Percentiles rank a stretch among this genome's conserved stretches.
These are phyloP conservation scores for Dorcoceras hygrometricum DNA, from an alignment of 257 asterid species.

Conservation along the genomic window DNA sequence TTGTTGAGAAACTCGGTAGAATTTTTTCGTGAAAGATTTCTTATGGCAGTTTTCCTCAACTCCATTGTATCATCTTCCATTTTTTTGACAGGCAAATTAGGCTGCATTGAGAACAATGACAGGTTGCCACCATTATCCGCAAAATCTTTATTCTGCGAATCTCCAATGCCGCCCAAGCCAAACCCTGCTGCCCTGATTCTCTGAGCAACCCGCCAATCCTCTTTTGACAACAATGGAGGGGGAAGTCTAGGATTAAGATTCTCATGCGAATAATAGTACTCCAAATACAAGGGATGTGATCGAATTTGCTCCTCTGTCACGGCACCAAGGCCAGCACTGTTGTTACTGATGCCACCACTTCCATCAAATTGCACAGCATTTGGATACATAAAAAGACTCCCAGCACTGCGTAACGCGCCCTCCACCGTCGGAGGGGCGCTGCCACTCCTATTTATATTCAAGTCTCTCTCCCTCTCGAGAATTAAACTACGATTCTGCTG, in stretches of 20 bases:
- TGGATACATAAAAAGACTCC: conserved; percentile 42
- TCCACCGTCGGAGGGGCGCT: conserved; percentile 89
- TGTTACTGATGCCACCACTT: conserved; percentile 20
- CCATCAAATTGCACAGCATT: conserved; percentile 29
- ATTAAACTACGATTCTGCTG: conserved; percentile 41
- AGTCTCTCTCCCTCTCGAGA: conserved; percentile 48
- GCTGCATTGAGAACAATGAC: conserved; percentile 45
- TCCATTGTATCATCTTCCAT: conserved; percentile 53
- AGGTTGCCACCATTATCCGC: conserved; percentile 39
- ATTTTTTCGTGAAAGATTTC: conserved; percentile 50
- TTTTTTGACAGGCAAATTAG: conserved; percentile 39
- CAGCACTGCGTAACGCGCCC: conserved; percentile 56
- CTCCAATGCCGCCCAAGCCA: conserved; percentile 35
- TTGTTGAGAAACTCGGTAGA: conserved; percentile 51
- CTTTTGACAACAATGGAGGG: conserved; percentile 72
- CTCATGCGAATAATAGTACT: conserved; percentile 71
- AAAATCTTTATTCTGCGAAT: conserved; percentile 30
- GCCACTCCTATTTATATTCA: conserved; percentile 61
- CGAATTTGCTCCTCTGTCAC: conserved; percentile 69
- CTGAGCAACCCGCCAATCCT: conserved; percentile 78
- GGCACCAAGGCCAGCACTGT: conserved; percentile 19
- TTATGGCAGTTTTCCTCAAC: conserved; percentile 62
- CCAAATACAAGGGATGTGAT: conserved; percentile 70
- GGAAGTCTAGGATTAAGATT: conserved; percentile 86
- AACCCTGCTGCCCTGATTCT: conserved; percentile 60